Base-by-base conservation (phyloP, 768 basidiomycete species). In the Boletus rubroflammeus region DNA sequence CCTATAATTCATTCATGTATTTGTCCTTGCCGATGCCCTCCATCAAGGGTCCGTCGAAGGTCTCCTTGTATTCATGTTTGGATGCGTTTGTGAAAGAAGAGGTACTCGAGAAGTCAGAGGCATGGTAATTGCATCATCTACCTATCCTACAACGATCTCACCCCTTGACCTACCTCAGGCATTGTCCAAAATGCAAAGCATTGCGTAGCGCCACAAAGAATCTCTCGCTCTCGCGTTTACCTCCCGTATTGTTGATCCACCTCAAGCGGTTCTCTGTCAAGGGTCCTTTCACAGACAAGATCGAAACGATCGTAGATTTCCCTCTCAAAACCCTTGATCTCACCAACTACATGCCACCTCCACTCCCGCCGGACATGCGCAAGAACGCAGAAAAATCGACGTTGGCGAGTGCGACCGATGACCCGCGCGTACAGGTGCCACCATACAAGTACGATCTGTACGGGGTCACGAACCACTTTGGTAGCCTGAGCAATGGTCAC, bases 1-100 rank as follows among this genome's bases (percentile, higher is more conserved):
- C 95, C 5, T 98, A 95, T 63, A 97, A 98, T 67, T 81, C 90
- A 7, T 98, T 98, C 72, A 98, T 97, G 78, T 95, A 94, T 58
- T 79, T 99, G 49, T 88, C 93, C 48, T 68, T 99, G 45, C 95
- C 96, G 1, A 85, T 99, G 46, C 94, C 95, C 2, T 74, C 81
- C 19, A 75, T 78, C 26, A 80, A 80, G 52, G 76, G 77, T 23
- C 75, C 79, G 5, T 68, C 69, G 23, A 85, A 81, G 62, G 83
- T 91, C 25, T 78, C 86, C 2, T 75, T 99, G 41, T 79, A 86
- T 53, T 81, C 84, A 26, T 95, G 96, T 69, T 76, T 99, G 56
- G 88, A 97, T 61, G 83, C 86, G 2, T 94, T 99, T 67, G 92
- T 97, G 61, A 86, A 85, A 63, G 83, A 86, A 39, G 96, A 99